Conservation (phyloP, 495 filamentous ascomycete genomes). For the Penicillium silybi region DNA sequence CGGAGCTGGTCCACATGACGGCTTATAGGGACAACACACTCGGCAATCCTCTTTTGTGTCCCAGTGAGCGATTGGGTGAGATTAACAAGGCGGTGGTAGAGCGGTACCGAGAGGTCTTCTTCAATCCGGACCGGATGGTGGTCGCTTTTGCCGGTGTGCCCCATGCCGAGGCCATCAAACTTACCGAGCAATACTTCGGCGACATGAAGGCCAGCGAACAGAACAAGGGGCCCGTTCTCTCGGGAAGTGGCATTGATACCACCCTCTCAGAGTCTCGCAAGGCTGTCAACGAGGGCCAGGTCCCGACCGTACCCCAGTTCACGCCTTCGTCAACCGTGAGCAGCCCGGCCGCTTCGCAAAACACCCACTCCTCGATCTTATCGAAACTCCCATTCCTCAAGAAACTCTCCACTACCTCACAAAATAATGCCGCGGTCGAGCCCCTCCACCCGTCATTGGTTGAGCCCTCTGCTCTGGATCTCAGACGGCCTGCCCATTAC, state of each 20-base stretch:
- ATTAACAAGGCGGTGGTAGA: conserved; percentile 75
- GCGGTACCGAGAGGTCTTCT: conserved; percentile 79
- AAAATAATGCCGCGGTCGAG: conserved; percentile 54
- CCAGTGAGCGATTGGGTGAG: conserved; percentile 69
- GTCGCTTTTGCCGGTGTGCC: conserved; percentile 92
- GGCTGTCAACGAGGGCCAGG: conserved; percentile 36
- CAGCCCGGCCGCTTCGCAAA: conserved; percentile 37
- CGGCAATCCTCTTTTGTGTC: conserved; percentile 90
- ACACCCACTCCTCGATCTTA: conserved; percentile 54
- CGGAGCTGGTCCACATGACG: conserved; percentile 90
- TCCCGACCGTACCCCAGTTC: conserved; percentile 39
- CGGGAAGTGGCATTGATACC: conserved; percentile 53
- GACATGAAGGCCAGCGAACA: conserved; percentile 64
- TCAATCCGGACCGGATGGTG: conserved; percentile 83
- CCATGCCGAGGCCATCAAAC: conserved; percentile 72
- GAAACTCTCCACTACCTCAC: conserved; percentile 71
- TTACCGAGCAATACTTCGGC: conserved; percentile 84
- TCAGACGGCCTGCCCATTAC: conserved; percentile 71
- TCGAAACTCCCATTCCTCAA: conserved; percentile 92
- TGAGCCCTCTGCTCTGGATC: conserved; percentile 49
- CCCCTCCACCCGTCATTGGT: conserved; percentile 38
- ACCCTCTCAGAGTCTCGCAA: conserved; percentile 47
- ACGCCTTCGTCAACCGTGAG: conserved; percentile 37
- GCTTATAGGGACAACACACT: conserved; percentile 94
- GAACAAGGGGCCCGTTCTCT: conserved; percentile 48